A percentile compares a stretch with the other conserved stretches of the same genome.
These are phyloP conservation scores for Ceratocystiopsis minuta DNA, from an alignment of 2,329 filamentous ascomycete genomes.

Conservation along the genomic window DNA sequence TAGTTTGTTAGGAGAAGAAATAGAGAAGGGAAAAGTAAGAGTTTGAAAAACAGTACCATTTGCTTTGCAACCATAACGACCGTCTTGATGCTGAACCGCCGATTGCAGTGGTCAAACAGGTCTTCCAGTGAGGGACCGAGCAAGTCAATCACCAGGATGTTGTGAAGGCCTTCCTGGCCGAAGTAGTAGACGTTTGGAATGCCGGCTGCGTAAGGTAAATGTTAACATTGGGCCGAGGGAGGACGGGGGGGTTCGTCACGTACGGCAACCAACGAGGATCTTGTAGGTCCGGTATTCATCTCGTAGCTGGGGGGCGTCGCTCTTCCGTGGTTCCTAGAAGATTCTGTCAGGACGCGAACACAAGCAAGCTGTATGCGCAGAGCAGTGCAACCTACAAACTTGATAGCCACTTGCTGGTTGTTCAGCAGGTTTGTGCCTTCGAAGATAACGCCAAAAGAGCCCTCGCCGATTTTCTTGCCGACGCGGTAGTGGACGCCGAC, in stretches of 20 bases:
- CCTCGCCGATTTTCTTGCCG: slow-evolving; percentile 98
- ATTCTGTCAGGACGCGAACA: neutral
- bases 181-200: slow-evolving; percentile 99
- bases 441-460: slow-evolving; percentile 95
- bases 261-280: slow-evolving; percentile 96
- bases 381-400: slow-evolving; percentile 55
- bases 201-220: slow-evolving; percentile 46
- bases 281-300: slow-evolving; percentile 99
- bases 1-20: slow-evolving; percentile 2
- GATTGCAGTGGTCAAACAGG: slow-evolving; percentile 91
- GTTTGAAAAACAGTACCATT: slow-evolving; percentile 46
- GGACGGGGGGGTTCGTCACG: slow-evolving; percentile 26
- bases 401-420: slow-evolving; percentile 98
- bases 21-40: slow-evolving; percentile 11
- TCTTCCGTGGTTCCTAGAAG: slow-evolving; percentile 86
- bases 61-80: slow-evolving; percentile 99
- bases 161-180: slow-evolving; percentile 93
- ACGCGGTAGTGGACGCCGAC: slow-evolving; percentile 98
- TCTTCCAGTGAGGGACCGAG: slow-evolving; percentile 90
- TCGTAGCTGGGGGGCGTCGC: slow-evolving; percentile 89
- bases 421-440: slow-evolving; percentile 97
- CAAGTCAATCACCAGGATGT: slow-evolving; percentile 94
- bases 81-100: slow-evolving; percentile 90
- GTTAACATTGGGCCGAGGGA: neutral
- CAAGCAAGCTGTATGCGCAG: neutral